Conservation (phyloP, 2,329 filamentous ascomycete genomes). For the Exserohilum rostratum region DNA sequence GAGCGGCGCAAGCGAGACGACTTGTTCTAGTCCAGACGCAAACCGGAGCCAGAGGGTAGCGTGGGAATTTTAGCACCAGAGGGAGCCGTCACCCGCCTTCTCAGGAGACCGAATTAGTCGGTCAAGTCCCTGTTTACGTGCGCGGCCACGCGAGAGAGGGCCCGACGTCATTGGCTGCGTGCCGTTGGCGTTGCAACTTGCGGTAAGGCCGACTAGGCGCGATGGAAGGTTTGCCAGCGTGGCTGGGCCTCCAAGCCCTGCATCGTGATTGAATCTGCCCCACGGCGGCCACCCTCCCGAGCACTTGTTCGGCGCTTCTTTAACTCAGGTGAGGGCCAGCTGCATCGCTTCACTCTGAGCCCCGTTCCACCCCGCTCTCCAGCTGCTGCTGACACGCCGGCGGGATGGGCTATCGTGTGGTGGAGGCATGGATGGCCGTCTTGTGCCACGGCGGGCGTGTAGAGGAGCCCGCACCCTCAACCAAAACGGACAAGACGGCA, state of each 20-base stretch:
- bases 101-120: conserved; percentile 16
- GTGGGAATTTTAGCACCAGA: conserved; percentile 27
- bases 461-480: not conserved
- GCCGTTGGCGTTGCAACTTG: conserved; percentile 6
- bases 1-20: conserved; percentile 17
- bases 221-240: conserved; percentile 22
- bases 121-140: conserved; percentile 26
- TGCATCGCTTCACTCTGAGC: not conserved
- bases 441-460: too few species aligned
- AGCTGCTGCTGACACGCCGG: conserved; percentile 10
- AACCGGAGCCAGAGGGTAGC: conserved; percentile 22
- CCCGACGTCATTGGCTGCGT: conserved; percentile 25
- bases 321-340: conserved; percentile 7
- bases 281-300: conserved; percentile 2
- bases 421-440: conserved; percentile 4
- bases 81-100: conserved; percentile 27
- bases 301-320: conserved; percentile 8
- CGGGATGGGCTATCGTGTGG: too few species aligned
- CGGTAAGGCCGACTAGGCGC: conserved; percentile 18
- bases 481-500: conserved; percentile 5
- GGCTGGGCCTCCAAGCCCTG: conserved; percentile 24
- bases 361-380: conserved; percentile 7
- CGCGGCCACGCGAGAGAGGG: conserved; percentile 19
- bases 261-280: conserved; percentile 16
- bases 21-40: conserved; percentile 20